A percentile compares a stretch with the other conserved stretches of the same genome.
Evolutionary conservation across 1,284 basidiomycete genomes (phyloP).

Genomic region (Trichosporon asahii): DNA sequence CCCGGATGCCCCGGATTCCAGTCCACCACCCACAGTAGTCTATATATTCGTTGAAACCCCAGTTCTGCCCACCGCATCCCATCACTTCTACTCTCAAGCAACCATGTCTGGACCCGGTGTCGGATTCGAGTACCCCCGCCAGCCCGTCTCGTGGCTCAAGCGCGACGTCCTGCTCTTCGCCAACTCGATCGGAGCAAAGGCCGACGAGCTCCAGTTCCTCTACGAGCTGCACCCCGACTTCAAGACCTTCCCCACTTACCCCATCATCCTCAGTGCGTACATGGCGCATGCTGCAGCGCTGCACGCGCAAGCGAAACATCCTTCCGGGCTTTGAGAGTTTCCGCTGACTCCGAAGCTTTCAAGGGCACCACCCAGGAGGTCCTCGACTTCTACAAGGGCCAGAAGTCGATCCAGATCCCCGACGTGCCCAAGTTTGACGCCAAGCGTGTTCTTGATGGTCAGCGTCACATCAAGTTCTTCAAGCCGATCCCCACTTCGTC

Average conservation of each 20-base stretch:
- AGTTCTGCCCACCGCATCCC: neutral
- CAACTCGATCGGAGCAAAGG: conserved; percentile 25
- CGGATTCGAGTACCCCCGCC: conserved; percentile 23
- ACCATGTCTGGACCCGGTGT: conserved; percentile 18
- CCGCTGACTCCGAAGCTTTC: conserved; percentile 15
- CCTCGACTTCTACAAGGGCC: conserved; percentile 22
- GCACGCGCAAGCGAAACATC: neutral
- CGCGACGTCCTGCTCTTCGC: conserved; percentile 25
- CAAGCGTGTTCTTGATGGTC: conserved; percentile 23
- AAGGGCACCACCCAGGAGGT: conserved; percentile 23
- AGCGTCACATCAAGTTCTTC: conserved; percentile 24
- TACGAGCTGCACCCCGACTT: conserved; percentile 28
- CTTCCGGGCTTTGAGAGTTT: too few relatives aligned
- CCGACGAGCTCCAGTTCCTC: conserved; percentile 27
- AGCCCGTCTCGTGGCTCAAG: conserved; percentile 20
- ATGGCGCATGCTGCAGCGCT: neutral
- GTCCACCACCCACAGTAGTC: neutral
- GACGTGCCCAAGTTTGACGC: conserved; percentile 23
- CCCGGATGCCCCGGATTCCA: neutral
- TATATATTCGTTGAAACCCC: neutral
- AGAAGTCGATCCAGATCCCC: conserved; percentile 18
- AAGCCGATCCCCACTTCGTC: conserved; percentile 21
- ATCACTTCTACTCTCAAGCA: neutral
- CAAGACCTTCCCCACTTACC: conserved; percentile 24
- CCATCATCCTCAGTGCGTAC: conserved; percentile 22